These are phyloP conservation scores for Russula virescens DNA, from an alignment of 768 basidiomycete genomes.

Conservation along the genomic window DNA sequence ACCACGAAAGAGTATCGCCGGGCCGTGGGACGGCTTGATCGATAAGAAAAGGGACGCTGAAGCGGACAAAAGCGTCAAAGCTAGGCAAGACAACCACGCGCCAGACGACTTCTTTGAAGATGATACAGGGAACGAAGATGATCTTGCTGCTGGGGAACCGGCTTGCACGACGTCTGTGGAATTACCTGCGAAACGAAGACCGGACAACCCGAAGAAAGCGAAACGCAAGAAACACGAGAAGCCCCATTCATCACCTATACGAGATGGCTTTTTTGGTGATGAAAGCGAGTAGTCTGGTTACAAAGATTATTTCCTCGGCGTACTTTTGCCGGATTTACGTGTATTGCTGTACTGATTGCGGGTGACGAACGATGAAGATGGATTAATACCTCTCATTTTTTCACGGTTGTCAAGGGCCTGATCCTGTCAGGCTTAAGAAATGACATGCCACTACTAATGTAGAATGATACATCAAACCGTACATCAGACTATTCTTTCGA, in stretches of 20 bases:
- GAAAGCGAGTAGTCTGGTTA: neutral
- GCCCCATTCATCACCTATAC: neutral
- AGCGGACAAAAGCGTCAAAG: neutral
- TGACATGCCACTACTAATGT: no score
- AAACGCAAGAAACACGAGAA: neutral
- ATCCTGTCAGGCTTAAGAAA: no score
- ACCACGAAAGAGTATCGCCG: neutral
- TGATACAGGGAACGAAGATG: constrained; percentile 17
- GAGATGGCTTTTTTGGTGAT: constrained; percentile 9
- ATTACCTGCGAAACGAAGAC: neutral
- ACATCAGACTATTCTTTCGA: no score
- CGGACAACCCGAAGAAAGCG: neutral
- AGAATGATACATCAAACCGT: no score
- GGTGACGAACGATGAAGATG: no score
- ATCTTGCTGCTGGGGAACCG: neutral
- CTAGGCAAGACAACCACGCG: constrained; percentile 15
- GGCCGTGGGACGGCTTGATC: neutral
- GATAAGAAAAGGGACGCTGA: neutral
- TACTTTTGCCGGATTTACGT: neutral
- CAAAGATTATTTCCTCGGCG: neutral
- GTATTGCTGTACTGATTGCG: no score
- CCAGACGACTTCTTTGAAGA: constrained; percentile 33
- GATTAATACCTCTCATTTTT: no score
- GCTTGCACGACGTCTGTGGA: neutral
- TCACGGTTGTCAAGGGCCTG: no score